Base-by-base conservation (phyloP, 139 green algal species). In the Diplosphaera chodatii region DNA sequence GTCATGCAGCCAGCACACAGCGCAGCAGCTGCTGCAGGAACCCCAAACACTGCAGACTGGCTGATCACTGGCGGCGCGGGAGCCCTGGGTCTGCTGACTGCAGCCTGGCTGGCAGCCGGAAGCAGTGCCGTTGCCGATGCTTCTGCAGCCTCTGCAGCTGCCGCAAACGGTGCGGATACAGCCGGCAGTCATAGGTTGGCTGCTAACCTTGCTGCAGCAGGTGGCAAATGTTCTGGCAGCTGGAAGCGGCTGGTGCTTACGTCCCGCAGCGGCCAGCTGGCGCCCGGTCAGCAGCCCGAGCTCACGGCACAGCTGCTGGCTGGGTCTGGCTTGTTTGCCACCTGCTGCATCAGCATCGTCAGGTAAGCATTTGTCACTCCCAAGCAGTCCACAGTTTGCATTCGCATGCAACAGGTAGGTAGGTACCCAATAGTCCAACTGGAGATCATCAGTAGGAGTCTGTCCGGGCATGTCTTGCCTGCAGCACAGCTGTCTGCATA, bases 31-130 rank as follows among this genome's bases (percentile, higher is more conserved):
- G n/a, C n/a, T n/a, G n/a, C n/a, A n/a, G n/a, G n/a, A n/a, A n/a
- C n/a, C n/a, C n/a, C n/a, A n/a, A n/a, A n/a, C 6, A 20, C 48
- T 10, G 48, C 27, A 21, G 59, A 4, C 25, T 74, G 69, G 41
- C 31, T 62, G 33, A 55, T 83, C 13, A 70, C 56, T 10, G 78
- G 78, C 0, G 78, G 78, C 64, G 71, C 55, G 1, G 78, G 78
- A 0, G 34, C 74, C 0, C 48, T 83, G 0, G 78, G 78, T 15
- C 16, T 55, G 8, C 37, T 83, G 15, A 68, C 65, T 0, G 55
- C 73, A 1, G 10, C 8, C 34, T 83, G 78, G 78, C 68, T 83
- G 28, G 48, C 48, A 10, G 48, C 10, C 48, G 48, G 48, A 10
- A 25, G 48, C 16, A 59, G 13, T 25, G 48, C 48, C 13, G 48